Percentiles rank a stretch among this genome's conserved stretches.
These are phyloP conservation scores for Rossbeevera mucosa DNA, from an alignment of 768 basidiomycete genomes.

Conservation along the genomic window DNA sequence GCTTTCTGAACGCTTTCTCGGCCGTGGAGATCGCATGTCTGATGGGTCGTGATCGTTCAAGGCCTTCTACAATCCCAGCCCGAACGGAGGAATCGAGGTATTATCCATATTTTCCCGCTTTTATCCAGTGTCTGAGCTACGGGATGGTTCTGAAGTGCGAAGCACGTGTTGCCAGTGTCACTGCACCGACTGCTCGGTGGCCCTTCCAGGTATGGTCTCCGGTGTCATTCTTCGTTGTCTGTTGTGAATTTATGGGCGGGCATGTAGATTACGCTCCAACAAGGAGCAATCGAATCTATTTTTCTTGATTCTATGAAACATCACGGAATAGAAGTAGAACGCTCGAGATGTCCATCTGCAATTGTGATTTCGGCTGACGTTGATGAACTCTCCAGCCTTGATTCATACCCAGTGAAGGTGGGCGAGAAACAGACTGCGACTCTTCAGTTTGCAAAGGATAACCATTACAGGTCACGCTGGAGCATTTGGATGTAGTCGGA, in stretches of 20 bases:
- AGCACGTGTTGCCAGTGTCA: conserved; percentile 58
- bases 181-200: conserved; percentile 58
- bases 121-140: background rate
- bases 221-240: background rate
- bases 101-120: background rate
- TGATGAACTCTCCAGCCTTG: conserved; percentile 30
- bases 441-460: background rate
- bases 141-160: conserved; percentile 48
- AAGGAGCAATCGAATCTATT: conserved; percentile 40
- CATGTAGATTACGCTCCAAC: conserved; percentile 34
- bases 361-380: conserved; percentile 35
- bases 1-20: background rate
- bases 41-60: conserved; percentile 20
- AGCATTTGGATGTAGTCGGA: conserved; percentile 23
- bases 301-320: conserved; percentile 38
- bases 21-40: background rate
- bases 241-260: background rate
- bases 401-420: conserved; percentile 33
- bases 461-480: conserved; percentile 19
- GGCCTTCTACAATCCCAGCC: conserved; percentile 73
- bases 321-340: conserved; percentile 33
- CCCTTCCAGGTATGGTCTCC: conserved; percentile 57
- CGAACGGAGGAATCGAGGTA: conserved; percentile 60
- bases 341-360: conserved; percentile 30
- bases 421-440: background rate